Percentiles rank a stretch among this genome's conserved stretches.
These are phyloP conservation scores for Salix dunnii DNA, from an alignment of 345 rosid species.

Conservation along the genomic window DNA sequence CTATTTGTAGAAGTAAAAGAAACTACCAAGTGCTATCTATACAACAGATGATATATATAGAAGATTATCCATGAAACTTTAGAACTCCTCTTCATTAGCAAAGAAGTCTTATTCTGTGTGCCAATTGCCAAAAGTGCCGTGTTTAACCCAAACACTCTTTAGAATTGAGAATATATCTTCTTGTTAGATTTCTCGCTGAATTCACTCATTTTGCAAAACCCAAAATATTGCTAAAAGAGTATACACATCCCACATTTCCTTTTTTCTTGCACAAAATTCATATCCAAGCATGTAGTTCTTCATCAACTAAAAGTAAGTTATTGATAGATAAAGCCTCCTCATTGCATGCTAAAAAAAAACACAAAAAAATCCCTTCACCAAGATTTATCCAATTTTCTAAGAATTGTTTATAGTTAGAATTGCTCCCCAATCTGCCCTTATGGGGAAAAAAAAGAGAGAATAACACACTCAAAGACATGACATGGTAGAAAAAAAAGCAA, in stretches of 20 bases:
- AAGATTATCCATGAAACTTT: background rate
- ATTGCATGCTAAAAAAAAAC: background rate
- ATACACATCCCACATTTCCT: background rate
- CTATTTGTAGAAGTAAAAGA: background rate
- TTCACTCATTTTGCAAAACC: background rate
- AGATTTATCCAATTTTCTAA: background rate
- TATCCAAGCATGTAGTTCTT: background rate
- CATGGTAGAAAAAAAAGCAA: no score
- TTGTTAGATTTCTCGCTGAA: background rate
- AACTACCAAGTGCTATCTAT: background rate
- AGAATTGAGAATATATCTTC: background rate
- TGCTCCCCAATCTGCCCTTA: background rate
- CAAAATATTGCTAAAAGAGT: background rate
- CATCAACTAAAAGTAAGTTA: background rate
- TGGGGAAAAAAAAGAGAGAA: background rate
- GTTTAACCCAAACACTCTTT: background rate
- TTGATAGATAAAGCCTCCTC: background rate
- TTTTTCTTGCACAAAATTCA: background rate
- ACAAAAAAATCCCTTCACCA: background rate
- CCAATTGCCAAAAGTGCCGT: background rate
- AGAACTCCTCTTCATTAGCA: background rate
- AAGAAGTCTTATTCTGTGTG: background rate
- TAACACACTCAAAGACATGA: background rate
- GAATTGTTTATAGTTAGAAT: no score
- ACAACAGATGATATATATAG: background rate